Base-by-base conservation (phyloP, 345 rosid species). In the Murraya koenigii region DNA sequence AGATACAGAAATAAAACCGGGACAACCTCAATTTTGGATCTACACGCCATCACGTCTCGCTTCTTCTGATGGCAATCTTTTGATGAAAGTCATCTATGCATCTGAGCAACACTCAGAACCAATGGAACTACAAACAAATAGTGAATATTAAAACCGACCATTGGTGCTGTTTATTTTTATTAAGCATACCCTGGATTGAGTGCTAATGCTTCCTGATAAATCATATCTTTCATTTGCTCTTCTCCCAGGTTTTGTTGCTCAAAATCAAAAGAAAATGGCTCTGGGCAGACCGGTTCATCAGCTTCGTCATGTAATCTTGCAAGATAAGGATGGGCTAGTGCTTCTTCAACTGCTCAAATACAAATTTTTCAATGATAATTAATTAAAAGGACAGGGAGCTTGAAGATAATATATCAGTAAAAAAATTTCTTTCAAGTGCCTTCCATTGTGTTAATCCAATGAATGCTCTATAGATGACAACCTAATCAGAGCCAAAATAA, bases 171-270 rank as follows among this genome's bases (percentile, higher is more conserved):
- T 44, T 74, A 44, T 62, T 52, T 52, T 81, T 47, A 59, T 81
- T 79, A 90, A 62, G 90, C 91, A 80, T 85, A 85, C 28, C 83
- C 85, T 26, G 97, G 99, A 90, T 97, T 94, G 73, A 89, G 83
- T 66, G 88, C 66, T 73, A 94, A 61, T 55, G 99, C 95, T 86
- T 94, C 99, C 39, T 66, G 79, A 85, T 91, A 93, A 60, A 94
- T 88, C 91, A 91, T 86, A 49, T 94, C 99, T 79, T 97, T 97
- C 60, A 94, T 94, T 82, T 97, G 97, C 84, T 93, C 97, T 86
- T 92, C 99, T 38, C 87, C 92, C 75, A 94, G 26, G 25, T 88
- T 82, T 58, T 90, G 97, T 74, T 88, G 94, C 87, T 97, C 98
- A 30, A 97, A 94, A 33, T 97, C 98, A 9, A 94, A 97, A 60